A percentile compares a stretch with the other conserved stretches of the same genome.
These are phyloP conservation scores for Pulicaria dysenterica DNA, from an alignment of 129 eudicot species.

Conservation along the genomic window DNA sequence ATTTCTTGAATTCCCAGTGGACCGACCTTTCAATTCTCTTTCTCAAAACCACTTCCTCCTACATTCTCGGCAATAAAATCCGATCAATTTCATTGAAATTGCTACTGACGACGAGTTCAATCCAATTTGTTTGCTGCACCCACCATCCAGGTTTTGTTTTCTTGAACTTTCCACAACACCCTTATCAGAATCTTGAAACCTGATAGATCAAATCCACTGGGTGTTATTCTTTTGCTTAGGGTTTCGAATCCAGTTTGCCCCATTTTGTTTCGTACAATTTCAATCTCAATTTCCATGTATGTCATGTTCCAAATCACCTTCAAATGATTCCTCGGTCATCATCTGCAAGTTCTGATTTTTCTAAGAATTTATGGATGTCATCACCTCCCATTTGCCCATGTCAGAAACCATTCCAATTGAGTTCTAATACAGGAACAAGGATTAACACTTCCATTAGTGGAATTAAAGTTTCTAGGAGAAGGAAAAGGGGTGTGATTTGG, in stretches of 20 bases:
- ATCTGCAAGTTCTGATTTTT: conserved; percentile 28
- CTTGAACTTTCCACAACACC: conserved; percentile 23
- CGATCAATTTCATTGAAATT: conserved; percentile 5
- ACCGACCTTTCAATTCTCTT: not conserved
- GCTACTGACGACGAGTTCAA: conserved; percentile 5
- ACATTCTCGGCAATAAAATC: conserved; percentile 11
- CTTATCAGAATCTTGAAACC: conserved; percentile 14
- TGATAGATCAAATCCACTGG: not conserved
- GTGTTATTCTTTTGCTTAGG: conserved; percentile 11
- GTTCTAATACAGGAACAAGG: not conserved
- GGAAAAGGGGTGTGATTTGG: conserved; percentile 23
- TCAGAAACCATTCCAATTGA: conserved; percentile 20
- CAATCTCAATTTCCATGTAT: conserved; percentile 17
- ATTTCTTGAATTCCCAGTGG: conserved; percentile 15
- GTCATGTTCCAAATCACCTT: not conserved
- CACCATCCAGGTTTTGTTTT: conserved; percentile 15
- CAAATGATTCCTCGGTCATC: conserved; percentile 31
- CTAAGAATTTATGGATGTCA: conserved; percentile 32
- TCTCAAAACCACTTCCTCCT: conserved; percentile 8
- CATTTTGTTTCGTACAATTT: not conserved
- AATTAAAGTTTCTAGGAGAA: conserved; percentile 28
- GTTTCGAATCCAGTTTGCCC: not conserved
- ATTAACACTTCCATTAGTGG: conserved; percentile 12
- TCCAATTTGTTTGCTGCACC: conserved; percentile 14
- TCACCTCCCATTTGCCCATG: conserved; percentile 42